These are phyloP conservation scores for Theobroma grandiflorum DNA, from an alignment of 441 rosid species.

Conservation along the genomic window DNA sequence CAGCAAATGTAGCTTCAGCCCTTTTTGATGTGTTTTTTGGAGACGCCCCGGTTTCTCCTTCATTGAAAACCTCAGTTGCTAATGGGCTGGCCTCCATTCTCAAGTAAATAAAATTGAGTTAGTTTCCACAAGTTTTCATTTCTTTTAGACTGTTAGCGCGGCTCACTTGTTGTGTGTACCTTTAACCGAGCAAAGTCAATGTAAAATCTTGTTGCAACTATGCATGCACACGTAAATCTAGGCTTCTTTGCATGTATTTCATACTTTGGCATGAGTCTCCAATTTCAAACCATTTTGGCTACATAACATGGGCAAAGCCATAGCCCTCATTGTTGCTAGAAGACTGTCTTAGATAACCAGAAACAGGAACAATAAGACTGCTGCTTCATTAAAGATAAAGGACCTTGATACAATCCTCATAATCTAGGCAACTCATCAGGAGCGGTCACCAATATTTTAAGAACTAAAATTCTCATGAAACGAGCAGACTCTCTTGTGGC, in stretches of 20 bases:
- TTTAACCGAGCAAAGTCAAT: not conserved
- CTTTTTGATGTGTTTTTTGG: slow-evolving; percentile 84
- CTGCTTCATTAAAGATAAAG: too few species aligned
- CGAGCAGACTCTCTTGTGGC: not conserved
- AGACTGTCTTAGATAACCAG: too few species aligned
- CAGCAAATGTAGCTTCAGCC: slow-evolving; percentile 60
- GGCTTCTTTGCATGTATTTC: not conserved
- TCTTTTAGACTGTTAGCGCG: too few species aligned
- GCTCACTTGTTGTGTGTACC: not conserved
- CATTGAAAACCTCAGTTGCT: slow-evolving; percentile 71
- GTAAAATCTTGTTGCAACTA: not conserved
- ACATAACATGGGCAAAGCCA: not conserved
- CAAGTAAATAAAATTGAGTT: slow-evolving; percentile 37
- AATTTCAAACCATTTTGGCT: not conserved
- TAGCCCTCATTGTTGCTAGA: not conserved
- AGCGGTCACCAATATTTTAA: too few species aligned
- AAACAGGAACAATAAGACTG: too few species aligned
- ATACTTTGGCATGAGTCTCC: not conserved
- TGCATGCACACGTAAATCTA: not conserved
- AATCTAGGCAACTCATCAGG: too few species aligned
- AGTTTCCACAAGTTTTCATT: slow-evolving; percentile 14
- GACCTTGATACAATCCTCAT: too few species aligned
- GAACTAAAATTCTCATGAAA: not conserved
- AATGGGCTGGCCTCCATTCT: slow-evolving; percentile 56
- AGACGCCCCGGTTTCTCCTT: slow-evolving; percentile 77